Evolutionary conservation across 192 early-diverging fungal species (phyloP).

Genomic region (Funneliformis mosseae): DNA sequence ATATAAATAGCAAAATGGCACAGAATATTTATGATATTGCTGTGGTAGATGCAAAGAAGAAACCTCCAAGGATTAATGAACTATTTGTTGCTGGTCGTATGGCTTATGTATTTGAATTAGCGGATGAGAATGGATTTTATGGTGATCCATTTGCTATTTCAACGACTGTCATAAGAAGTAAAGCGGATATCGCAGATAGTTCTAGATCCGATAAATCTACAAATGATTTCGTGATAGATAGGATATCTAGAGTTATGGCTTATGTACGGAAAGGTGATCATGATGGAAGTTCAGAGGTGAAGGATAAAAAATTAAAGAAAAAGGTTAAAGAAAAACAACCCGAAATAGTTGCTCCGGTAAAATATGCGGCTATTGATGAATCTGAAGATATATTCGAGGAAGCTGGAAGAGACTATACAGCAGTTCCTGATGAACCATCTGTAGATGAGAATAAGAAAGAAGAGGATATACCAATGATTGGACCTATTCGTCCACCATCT

Average conservation of each 20-base stretch:
- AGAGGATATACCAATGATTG: conserved; percentile 38
- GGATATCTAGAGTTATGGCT: conserved; percentile 65
- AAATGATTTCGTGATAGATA: conserved; percentile 71
- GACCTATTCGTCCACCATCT: conserved; percentile 19
- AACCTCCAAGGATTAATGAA: conserved; percentile 59
- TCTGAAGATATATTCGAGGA: conserved; percentile 86
- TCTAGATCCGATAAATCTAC: conserved; percentile 53
- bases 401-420: conserved; percentile 74
- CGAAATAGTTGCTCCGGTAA: conserved; percentile 31
- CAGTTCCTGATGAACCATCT: conserved; percentile 32
- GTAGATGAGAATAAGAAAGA: conserved; percentile 31
- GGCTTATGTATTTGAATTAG: conserved; percentile 71
- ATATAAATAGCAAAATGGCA: conserved; percentile 48
- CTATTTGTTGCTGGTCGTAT: conserved; percentile 77
- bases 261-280: conserved; percentile 48
- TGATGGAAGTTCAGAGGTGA: conserved; percentile 38
- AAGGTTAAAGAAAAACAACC: conserved; percentile 36
- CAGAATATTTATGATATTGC: conserved; percentile 53
- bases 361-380: conserved; percentile 53
- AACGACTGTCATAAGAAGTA: conserved; percentile 76
- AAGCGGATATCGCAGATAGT: conserved; percentile 60
- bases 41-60: conserved; percentile 42
- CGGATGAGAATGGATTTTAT: conserved; percentile 48
- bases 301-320: conserved; percentile 52
- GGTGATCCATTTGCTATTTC: conserved; percentile 60